A percentile compares a stretch with the other conserved stretches of the same genome.
Conservation (phyloP, 1,139 yeast genomes). For the Taphrina wiesneri region DNA sequence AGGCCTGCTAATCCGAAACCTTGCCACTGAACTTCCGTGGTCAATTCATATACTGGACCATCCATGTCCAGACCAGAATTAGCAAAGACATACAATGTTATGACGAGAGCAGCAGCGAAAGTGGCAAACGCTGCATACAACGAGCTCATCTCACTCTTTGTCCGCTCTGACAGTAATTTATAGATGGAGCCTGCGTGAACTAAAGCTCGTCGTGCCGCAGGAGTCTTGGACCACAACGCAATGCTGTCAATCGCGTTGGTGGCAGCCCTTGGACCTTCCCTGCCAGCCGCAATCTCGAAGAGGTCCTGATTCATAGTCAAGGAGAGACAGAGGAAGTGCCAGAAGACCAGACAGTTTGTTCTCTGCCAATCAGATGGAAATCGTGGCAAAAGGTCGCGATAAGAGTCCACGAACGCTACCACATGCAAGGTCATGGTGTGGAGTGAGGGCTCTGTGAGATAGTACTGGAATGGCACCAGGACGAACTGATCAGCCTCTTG, state of each 20-base stretch:
- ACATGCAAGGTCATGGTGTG: conserved; percentile 19
- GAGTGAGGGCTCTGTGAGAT: conserved; percentile 11
- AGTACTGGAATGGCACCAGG: conserved; percentile 20
- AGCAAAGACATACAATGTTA: conserved; percentile 29
- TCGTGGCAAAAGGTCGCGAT: conserved; percentile 4
- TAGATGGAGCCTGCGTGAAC: conserved; percentile 27
- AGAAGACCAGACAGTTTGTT: conserved; percentile 27
- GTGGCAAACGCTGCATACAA: conserved; percentile 27
- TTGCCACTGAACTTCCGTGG: conserved; percentile 14
- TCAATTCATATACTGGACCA: conserved; percentile 7
- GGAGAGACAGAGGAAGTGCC: conserved; percentile 27
- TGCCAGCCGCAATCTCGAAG: conserved; percentile 28
- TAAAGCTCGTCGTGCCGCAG: conserved; percentile 31
- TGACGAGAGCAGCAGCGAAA: conserved; percentile 25
- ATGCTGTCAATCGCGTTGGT: conserved; percentile 13
- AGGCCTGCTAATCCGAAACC: conserved; percentile 27
- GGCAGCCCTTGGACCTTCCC: conserved; percentile 24
- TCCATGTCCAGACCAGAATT: background rate
- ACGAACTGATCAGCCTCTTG: conserved; percentile 21
- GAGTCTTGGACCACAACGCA: conserved; percentile 13
- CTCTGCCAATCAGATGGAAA: conserved; percentile 20
- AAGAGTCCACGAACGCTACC: conserved; percentile 23
- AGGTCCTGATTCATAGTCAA: conserved; percentile 27
- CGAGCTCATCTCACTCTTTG: conserved; percentile 23
- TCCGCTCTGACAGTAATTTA: conserved; percentile 7